A percentile compares a stretch with the other conserved stretches of the same genome.
Evolutionary conservation across 2,329 filamentous ascomycete species (phyloP).

Genomic region (Anthostomella pinea): DNA sequence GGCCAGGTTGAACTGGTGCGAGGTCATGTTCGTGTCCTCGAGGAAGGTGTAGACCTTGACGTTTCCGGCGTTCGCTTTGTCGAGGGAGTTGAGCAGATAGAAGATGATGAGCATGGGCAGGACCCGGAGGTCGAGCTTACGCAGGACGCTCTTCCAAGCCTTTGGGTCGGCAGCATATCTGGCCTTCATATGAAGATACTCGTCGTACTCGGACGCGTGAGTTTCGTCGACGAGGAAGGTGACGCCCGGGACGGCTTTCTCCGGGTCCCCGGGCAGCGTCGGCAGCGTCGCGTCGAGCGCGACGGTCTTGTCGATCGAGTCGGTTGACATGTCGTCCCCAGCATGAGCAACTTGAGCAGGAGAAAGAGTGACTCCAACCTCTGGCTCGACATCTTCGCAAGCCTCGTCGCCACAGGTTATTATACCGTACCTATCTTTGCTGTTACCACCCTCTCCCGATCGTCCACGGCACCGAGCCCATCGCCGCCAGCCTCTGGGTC

Average conservation of each 20-base stretch:
- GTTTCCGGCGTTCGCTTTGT: conserved; percentile 18
- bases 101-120: conserved; percentile 13
- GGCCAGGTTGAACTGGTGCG: conserved; percentile 26
- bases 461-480: too few relatives aligned
- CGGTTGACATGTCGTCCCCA: too few relatives aligned
- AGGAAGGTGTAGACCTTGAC: conserved; percentile 17
- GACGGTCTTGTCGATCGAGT: too few relatives aligned
- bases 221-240: not conserved
- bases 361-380: too few relatives aligned
- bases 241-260: not conserved
- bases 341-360: too few relatives aligned
- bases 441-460: too few relatives aligned
- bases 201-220: conserved; percentile 11
- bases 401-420: too few relatives aligned
- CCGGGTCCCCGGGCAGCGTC: too few relatives aligned
- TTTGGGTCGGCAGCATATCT: conserved; percentile 6
- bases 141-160: not conserved
- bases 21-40: conserved; percentile 17
- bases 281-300: too few relatives aligned
- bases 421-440: too few relatives aligned
- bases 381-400: too few relatives aligned
- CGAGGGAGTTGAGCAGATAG: conserved; percentile 16
- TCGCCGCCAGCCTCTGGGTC: too few relatives aligned
- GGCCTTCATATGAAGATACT: conserved; percentile 10
- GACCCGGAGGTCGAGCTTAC: conserved; percentile 10